A percentile compares a stretch with the other conserved stretches of the same genome.
Evolutionary conservation across 192 early-diverging fungal species (phyloP).

Genomic region (Linnemannia zychae): DNA sequence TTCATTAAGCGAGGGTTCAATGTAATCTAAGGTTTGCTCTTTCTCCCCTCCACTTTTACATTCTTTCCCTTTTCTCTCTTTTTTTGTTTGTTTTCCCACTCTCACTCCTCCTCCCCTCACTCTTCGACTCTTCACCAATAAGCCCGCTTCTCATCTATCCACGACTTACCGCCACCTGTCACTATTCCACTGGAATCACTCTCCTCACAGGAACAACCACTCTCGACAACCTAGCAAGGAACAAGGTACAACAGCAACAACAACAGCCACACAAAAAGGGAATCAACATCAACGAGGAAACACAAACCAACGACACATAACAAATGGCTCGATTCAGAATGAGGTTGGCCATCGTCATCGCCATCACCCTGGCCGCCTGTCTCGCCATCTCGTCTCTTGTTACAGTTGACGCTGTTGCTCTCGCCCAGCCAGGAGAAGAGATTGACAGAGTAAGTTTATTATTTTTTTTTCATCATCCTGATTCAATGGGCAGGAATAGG

Average conservation of each 20-base stretch:
- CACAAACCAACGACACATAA: not conserved
- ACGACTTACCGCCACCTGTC: not conserved
- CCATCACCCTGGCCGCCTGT: conserved; percentile 22
- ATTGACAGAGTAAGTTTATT: conserved; percentile 17
- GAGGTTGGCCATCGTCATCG: conserved; percentile 11
- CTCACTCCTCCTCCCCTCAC: not conserved
- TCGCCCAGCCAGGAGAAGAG: not conserved
- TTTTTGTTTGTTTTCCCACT: conserved; percentile 6
- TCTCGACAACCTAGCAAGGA: not conserved
- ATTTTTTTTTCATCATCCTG: not conserved
- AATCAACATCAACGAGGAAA: not conserved
- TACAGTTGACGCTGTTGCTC: conserved; percentile 4
- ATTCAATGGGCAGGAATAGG: not conserved
- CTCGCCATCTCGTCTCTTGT: conserved; percentile 9
- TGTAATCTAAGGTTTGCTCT: not conserved
- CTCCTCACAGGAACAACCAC: not conserved
- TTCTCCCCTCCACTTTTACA: not conserved
- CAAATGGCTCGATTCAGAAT: conserved; percentile 15
- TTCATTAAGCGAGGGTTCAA: not conserved
- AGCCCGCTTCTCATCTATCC: conserved; percentile 2
- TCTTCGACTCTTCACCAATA: not conserved
- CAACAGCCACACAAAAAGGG: not conserved
- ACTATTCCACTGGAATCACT: not conserved
- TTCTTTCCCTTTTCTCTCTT: not conserved
- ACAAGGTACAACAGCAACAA: not conserved